A percentile compares a stretch with the other conserved stretches of the same genome.
These are phyloP conservation scores for Firmiana major DNA, from an alignment of 345 rosid species.

Conservation along the genomic window DNA sequence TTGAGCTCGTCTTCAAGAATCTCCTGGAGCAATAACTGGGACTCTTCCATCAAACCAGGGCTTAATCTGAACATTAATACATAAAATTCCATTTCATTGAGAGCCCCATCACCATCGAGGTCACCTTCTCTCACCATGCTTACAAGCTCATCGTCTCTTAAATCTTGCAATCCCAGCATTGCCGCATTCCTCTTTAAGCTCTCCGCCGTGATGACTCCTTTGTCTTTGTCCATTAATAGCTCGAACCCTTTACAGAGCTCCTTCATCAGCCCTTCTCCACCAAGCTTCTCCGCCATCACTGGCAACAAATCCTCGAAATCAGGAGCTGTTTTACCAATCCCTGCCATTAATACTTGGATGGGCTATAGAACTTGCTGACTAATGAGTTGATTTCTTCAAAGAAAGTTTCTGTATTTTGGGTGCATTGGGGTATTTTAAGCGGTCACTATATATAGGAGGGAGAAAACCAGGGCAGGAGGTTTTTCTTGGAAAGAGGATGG, in stretches of 20 bases:
- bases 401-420: background rate
- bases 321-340: constrained; percentile 16
- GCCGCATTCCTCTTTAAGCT: constrained; percentile 46
- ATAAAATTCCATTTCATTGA: constrained; percentile 52
- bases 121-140: constrained; percentile 57
- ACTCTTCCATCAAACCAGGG: constrained; percentile 54
- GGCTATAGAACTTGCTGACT: background rate
- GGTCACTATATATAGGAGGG: background rate
- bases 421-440: background rate
- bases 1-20: constrained; percentile 19
- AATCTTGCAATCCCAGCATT: constrained; percentile 36
- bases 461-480: background rate
- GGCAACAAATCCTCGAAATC: constrained; percentile 52
- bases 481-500: constrained; percentile 31
- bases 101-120: constrained; percentile 47
- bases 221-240: constrained; percentile 47
- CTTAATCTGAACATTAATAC: constrained; percentile 59
- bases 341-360: constrained; percentile 12
- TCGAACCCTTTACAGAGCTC: constrained; percentile 55
- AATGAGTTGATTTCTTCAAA: background rate
- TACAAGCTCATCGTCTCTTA: constrained; percentile 37
- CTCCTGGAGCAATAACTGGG: constrained; percentile 35
- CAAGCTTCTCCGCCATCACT: constrained; percentile 52
- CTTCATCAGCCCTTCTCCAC: constrained; percentile 45
- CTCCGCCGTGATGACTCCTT: constrained; percentile 44